Conservation (phyloP, 78 protist genomes). For the Dictyostelium intermedium region DNA sequence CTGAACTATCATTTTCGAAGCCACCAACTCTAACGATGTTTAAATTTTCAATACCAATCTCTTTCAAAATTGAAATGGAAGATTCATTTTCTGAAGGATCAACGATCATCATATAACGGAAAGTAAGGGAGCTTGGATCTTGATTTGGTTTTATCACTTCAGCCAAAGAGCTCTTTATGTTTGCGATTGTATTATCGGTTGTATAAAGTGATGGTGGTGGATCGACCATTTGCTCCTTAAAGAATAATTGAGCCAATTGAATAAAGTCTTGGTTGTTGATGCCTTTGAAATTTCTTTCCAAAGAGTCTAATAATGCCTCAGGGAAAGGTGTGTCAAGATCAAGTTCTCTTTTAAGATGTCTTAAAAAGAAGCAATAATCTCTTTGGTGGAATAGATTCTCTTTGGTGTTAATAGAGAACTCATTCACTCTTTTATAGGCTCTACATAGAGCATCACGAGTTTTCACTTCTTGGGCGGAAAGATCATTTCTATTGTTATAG, state of each 20-base stretch:
- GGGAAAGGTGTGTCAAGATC: neutral
- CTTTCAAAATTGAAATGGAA: conserved; percentile 25
- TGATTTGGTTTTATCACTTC: neutral
- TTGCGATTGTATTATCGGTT: conserved; percentile 31
- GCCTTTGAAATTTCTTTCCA: conserved; percentile 48
- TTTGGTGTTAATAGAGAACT: neutral
- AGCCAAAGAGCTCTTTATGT: conserved; percentile 30
- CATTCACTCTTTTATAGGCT: conserved; percentile 12
- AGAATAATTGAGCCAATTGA: neutral
- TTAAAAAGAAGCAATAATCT: conserved; percentile 57
- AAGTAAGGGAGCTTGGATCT: conserved; percentile 26
- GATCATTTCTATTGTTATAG: conserved; percentile 3
- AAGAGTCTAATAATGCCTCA: conserved; percentile 3
- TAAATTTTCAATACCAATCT: conserved; percentile 34
- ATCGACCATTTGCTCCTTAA: neutral
- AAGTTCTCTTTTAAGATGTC: neutral
- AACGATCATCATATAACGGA: conserved; percentile 39
- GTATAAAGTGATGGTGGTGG: neutral
- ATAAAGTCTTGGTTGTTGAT: neutral
- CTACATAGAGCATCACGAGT: conserved; percentile 7
- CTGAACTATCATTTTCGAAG: conserved; percentile 35
- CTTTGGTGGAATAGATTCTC: conserved; percentile 56
- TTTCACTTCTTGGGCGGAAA: neutral
- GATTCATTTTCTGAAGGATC: conserved; percentile 78
- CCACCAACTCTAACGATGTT: conserved; percentile 63